Base-by-base conservation (phyloP, 331 rosid species). In the Malus hybrid region DNA sequence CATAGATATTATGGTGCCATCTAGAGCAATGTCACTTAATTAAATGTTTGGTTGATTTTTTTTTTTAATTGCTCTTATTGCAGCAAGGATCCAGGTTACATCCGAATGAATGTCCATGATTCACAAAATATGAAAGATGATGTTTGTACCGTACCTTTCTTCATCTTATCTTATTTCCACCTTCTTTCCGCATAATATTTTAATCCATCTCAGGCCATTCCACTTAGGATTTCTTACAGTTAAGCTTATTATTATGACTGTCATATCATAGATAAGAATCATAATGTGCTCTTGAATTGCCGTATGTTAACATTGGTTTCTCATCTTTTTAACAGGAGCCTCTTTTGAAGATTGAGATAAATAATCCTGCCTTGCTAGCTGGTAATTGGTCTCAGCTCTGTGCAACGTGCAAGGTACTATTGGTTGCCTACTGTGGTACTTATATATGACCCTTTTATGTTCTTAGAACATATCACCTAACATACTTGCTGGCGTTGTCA, bases 311-410 rank as follows among this genome's bases (percentile, higher is more conserved):
- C 28, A 18, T 63, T 68, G 55, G 14, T 63, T 29, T 83, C 36
- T 73, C 80, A 53, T 74, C 24, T 80, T 36, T 79, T 80, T 77
- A 50, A 77, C 85, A 94, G 99, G 99, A 90, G 77, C 96, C 99
- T 73, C 89, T 94, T 63, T 85, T 94, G 84, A 94, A 92, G 86
- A 86, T 88, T 85, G 99, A 92, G 90, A 86, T 86, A 57, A 92
- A 92, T 74, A 86, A 89, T 75, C 97, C 99, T 58, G 97, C 92
- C 75, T 84, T 94, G 82, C 89, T 90, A 56, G 91, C 97, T 79
- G 99, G 99, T 77, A 94, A 92, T 84, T 94, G 97, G 99, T 88
- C 99, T 75, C 99, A 92, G 80, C 96, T 94, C 71, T 94, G 99
- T 85, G 93, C 99, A 76, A 94, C 99, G 1, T 94, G 99, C 97